Percentiles rank a stretch among this genome's conserved stretches.
Evolutionary conservation across 2,329 filamentous ascomycete genomes (phyloP).

Genomic region (Aspergillus awamori): DNA sequence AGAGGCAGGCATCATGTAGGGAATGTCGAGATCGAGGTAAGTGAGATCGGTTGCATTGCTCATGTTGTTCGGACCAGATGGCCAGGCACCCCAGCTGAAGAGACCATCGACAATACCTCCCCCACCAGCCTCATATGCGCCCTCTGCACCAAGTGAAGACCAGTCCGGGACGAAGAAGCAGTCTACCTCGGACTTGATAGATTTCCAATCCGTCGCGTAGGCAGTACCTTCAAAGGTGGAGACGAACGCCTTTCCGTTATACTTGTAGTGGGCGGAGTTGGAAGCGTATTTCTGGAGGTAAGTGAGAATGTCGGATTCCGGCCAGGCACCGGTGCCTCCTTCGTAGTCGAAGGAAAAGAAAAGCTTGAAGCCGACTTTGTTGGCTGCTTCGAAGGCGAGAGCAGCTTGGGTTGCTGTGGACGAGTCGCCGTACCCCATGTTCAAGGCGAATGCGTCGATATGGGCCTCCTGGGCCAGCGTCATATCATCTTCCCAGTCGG

Average conservation of each 20-base stretch:
- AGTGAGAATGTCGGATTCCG: conserved; percentile 22
- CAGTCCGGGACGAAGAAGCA: conserved; percentile 53
- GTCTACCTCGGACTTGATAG: conserved; percentile 43
- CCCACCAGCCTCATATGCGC: conserved; percentile 30
- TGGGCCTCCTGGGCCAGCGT: conserved; percentile 35
- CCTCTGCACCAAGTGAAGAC: conserved; percentile 41
- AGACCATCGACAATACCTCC: conserved; percentile 26
- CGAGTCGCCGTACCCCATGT: conserved; percentile 30
- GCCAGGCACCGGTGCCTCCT: conserved; percentile 33
- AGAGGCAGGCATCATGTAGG: conserved; percentile 54
- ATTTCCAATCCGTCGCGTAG: conserved; percentile 47
- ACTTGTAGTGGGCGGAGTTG: conserved; percentile 27
- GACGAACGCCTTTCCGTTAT: conserved; percentile 35
- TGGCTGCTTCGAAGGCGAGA: conserved; percentile 28
- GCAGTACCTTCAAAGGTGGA: conserved; percentile 50
- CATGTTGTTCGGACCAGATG: conserved; percentile 49
- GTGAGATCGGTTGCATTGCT: conserved; percentile 45
- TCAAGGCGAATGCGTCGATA: conserved; percentile 45
- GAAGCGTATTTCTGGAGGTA: conserved; percentile 27
- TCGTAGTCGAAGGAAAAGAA: conserved; percentile 42
- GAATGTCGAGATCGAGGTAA: conserved; percentile 39
- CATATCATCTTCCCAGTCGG: conserved; percentile 37
- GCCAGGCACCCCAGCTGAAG: conserved; percentile 51
- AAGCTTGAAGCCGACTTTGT: conserved; percentile 28
- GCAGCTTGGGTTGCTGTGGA: conserved; percentile 14